Evolutionary conservation across 2,329 filamentous ascomycete genomes (phyloP).

Genomic region (Bertia moriformis): DNA sequence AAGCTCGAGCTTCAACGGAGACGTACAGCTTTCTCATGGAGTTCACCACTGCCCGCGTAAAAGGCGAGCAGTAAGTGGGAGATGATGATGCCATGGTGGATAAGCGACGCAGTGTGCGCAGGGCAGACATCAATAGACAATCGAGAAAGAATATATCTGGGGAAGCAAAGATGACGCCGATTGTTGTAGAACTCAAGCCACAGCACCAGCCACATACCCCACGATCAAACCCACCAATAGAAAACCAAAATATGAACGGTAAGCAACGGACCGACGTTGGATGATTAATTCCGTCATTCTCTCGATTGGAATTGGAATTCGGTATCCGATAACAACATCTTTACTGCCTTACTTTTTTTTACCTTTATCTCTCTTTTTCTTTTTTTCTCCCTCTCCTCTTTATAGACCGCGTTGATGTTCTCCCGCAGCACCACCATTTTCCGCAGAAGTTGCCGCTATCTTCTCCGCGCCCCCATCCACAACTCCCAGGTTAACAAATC

Average conservation of each 20-base stretch:
- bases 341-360: too few species aligned
- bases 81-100: constrained; percentile 16
- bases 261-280: too few species aligned
- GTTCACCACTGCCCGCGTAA: constrained; percentile 46
- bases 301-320: too few species aligned
- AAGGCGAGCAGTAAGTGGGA: constrained; percentile 35
- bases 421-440: constrained; percentile 8
- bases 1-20: constrained; percentile 4
- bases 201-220: too few species aligned
- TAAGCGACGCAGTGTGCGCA: constrained; percentile 1
- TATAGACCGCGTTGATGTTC: constrained; percentile 1
- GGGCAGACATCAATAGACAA: constrained; percentile 4
- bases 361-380: too few species aligned
- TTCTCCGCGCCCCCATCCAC: constrained; percentile 11
- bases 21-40: constrained; percentile 52
- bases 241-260: too few species aligned
- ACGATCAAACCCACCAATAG: too few species aligned
- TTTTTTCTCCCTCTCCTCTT: too few species aligned
- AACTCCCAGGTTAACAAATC: constrained; percentile 4
- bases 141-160: constrained; percentile 9
- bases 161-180: too few species aligned
- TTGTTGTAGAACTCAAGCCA: too few species aligned
- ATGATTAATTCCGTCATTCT: too few species aligned
- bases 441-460: constrained; percentile 21
- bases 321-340: too few species aligned